Base-by-base conservation (phyloP, 495 filamentous ascomycete genomes). In the Podospora pseudoanserina region DNA sequence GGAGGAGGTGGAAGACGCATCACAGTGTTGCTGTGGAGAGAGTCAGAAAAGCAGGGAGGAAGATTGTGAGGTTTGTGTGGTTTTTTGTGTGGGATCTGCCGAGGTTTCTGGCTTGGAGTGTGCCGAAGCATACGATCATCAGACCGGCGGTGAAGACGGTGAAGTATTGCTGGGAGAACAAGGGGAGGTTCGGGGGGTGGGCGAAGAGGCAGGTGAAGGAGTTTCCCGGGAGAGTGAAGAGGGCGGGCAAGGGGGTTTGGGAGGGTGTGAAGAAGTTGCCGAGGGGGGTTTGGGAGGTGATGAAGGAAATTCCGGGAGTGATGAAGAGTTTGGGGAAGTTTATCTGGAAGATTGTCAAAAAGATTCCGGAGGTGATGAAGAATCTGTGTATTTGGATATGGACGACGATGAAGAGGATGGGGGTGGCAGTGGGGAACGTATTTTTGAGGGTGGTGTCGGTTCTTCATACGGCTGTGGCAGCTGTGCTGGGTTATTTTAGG, bases 401-500 rank as follows among this genome's bases (percentile, higher is more conserved):
- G 73, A 68, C 64, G 27, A 72, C 74, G 11, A 23, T 80, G 32
- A 73, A 71, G 69, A 71, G 30, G 16, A 53, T 75, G 4, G 78
- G 75, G 2, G 49, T 27, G 9, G 78, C 74, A 0, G 64, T 80
- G 4, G 73, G 55, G 15, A 20, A 72, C 26, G 69, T 77, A 2
- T 63, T 80, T 58, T 28, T 73, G 57, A 67, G 66, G 49, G 28
- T 77, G 5, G 61, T 78, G 4, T 76, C 80, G 16, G 72, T 74
- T 4, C 6, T 82, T 5, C 80, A 82, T 18, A 82, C 81, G 5
- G 70, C 73, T 4, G 57, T 79, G 4, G 63, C 70, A 53, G 80
- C 78, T 1, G 60, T 81, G 26, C 27, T 76, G 54, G 71, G 67
- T 34, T 79, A 79, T 68, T 82, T 83, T 70, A 65, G 75, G 56